A percentile compares a stretch with the other conserved stretches of the same genome.
phyloP scores from a whole-genome alignment of 306 rosid species.

The Fragaria ananassa region DNA sequence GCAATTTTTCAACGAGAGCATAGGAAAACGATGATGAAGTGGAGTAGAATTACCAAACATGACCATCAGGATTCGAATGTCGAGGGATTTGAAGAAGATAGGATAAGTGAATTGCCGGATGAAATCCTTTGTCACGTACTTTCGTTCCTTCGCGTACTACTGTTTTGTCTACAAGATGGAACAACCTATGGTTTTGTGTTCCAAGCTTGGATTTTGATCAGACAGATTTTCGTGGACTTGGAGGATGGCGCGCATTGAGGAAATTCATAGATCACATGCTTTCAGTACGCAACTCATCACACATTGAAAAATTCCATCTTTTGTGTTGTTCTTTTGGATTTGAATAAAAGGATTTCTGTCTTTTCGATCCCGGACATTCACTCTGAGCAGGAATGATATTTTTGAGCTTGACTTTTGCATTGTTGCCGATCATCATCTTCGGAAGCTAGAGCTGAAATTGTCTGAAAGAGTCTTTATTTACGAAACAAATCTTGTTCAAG shows the following conservation, averaged over 20 bases:
- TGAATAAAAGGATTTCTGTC: background rate
- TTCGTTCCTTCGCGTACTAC: background rate
- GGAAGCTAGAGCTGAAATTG: background rate
- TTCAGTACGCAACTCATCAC: background rate
- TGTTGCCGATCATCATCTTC: background rate
- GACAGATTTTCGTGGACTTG: background rate
- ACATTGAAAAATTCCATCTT: background rate
- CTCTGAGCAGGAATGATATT: background rate
- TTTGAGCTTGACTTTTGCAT: background rate
- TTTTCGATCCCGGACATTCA: background rate
- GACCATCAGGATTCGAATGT: background rate
- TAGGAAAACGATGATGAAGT: background rate
- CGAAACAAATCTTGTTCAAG: background rate
- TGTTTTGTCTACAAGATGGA: background rate
- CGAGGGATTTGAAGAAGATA: background rate
- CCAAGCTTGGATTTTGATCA: background rate
- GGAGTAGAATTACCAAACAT: background rate
- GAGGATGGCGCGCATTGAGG: background rate
- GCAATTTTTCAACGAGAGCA: background rate
- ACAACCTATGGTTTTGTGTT: background rate
- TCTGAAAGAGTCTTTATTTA: background rate
- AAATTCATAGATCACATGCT: background rate
- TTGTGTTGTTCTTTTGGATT: background rate
- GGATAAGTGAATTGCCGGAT: slow-evolving; percentile 1
- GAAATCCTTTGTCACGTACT: background rate